phyloP scores from a whole-genome alignment of 257 asterid genomes.

The Plectranthus barbatus region DNA sequence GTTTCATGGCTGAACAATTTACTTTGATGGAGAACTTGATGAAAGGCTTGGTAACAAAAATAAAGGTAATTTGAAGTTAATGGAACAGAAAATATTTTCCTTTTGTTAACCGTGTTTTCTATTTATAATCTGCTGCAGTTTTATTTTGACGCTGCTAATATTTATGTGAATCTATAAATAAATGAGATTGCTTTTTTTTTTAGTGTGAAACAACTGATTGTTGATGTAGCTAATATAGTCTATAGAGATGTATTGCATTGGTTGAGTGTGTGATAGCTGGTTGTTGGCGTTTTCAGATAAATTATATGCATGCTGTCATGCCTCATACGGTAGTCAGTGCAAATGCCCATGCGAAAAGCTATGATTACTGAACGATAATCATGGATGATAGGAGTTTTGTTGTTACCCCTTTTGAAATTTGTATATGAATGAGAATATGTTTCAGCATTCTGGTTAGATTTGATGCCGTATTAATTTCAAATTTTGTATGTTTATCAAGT shows the following conservation, averaged over 20 bases:
- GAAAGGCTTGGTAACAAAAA: slow-evolving; percentile 57
- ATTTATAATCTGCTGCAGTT: background rate
- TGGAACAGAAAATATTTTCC: background rate
- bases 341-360: background rate
- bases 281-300: background rate
- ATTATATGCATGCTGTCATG: no score
- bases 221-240: background rate
- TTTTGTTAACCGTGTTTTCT: slow-evolving; percentile 1
- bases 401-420: background rate
- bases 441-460: background rate
- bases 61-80: slow-evolving; percentile 55
- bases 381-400: background rate
- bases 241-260: background rate
- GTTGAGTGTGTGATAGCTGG: background rate
- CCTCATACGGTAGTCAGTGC: background rate
- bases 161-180: background rate
- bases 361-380: background rate
- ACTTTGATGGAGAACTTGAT: no score
- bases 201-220: background rate
- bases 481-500: background rate
- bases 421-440: background rate
- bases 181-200: background rate
- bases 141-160: no score
- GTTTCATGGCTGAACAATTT: slow-evolving; percentile 67
- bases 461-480: background rate